Base-by-base conservation (phyloP, 805 yeast species). In the Pichia occidentalis region DNA sequence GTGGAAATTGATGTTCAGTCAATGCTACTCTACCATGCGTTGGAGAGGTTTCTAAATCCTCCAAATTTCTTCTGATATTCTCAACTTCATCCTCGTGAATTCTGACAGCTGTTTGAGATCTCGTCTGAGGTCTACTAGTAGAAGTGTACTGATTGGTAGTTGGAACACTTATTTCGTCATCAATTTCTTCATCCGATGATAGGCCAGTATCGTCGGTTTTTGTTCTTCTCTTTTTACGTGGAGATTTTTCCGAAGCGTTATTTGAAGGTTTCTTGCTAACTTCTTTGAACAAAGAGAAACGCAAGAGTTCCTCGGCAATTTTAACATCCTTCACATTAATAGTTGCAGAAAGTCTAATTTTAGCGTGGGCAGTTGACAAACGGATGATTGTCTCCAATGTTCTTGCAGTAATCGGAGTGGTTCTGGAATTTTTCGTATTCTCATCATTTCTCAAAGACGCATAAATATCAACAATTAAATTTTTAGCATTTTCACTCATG, bases 371-470 rank as follows among this genome's bases (percentile, higher is more conserved):
- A 1, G 97, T 85, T 1, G 97, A 71, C 43, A 90, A 67, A 69
- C 98, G 95, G 59, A 90, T 90, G 48, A 90, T 68, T 0, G 98
- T 90, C 62, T 90, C 98, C 50, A 90, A 68, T 4, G 97, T 92
- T 77, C 98, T 84, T n/a, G 97, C 95, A 2, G 98, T 90, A 48
- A 90, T 85, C 25, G 98, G 97, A 1, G 95, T 81, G 1, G 96
- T 88, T 54, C 78, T 73, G 37, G 82, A 74, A 48, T 79, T 83
- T 43, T 62, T 67, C 27, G 70, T 72, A 37, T 70, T 64, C 39
- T 71, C 71, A 46, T 81, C 84, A 57, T 87, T 88, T 65, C 98
- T 75, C 47, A 92, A 68, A 10, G 78, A 77, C 2, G 95, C 67
- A 57, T 90, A 92, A 13, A 83, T 75, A 37, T 72, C 74, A 17